Conservation (phyloP, 768 basidiomycete genomes). For the Daedalea quercina region DNA sequence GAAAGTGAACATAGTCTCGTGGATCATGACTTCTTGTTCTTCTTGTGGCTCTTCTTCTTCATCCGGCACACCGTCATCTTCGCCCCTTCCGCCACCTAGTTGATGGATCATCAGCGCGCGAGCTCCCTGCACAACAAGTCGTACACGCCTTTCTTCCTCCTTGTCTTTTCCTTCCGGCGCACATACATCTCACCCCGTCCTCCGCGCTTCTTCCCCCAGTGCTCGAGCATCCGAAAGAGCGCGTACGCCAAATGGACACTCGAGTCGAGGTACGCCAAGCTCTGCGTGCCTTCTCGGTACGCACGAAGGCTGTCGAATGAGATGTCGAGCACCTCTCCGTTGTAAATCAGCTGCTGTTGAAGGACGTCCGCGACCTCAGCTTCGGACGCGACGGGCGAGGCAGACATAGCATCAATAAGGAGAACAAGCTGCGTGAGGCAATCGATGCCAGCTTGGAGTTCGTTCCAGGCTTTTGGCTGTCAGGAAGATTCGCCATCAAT, state of each 20-base stretch:
- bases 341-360: constrained; percentile 90
- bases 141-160: constrained; percentile 30
- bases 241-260: constrained; percentile 80
- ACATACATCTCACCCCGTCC: constrained; percentile 64
- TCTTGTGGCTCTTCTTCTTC: constrained; percentile 61
- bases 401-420: constrained; percentile 80
- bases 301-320: constrained; percentile 68
- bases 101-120: constrained; percentile 5
- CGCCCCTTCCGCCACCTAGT: constrained; percentile 29
- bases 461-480: constrained; percentile 91
- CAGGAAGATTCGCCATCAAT: background rate
- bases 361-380: constrained; percentile 74
- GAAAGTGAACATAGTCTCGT: constrained; percentile 89
- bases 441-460: constrained; percentile 90
- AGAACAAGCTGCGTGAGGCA: constrained; percentile 89
- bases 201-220: constrained; percentile 69
- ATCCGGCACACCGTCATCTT: constrained; percentile 63
- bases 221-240: constrained; percentile 85
- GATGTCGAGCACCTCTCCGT: constrained; percentile 89
- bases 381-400: constrained; percentile 32
- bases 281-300: constrained; percentile 79
- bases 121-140: constrained; percentile 12
- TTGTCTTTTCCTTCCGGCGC: constrained; percentile 48
- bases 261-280: constrained; percentile 78
- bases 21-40: constrained; percentile 56